A percentile compares a stretch with the other conserved stretches of the same genome.
Conservation (phyloP, 1,284 basidiomycete species). For the Heterobasidion annosum region DNA sequence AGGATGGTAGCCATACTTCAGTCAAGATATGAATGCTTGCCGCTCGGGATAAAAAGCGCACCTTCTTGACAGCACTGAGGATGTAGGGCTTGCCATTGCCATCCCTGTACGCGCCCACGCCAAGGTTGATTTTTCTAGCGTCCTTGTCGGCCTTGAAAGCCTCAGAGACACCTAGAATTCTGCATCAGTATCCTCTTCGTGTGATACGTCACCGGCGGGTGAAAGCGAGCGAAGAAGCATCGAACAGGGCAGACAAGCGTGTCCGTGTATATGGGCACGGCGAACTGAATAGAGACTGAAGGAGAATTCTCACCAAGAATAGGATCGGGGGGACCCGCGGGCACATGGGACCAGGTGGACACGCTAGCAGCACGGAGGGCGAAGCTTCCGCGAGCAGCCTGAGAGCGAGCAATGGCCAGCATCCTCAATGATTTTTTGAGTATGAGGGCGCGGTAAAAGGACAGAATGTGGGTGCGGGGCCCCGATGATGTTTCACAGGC, state of each 20-base stretch:
- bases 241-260: too few relatives aligned
- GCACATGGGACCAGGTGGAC: conserved; percentile 80
- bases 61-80: conserved; percentile 84
- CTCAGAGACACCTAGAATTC: conserved; percentile 70
- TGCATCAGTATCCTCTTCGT: background rate
- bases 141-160: conserved; percentile 93
- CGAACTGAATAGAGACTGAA: too few relatives aligned
- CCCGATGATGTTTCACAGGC: background rate
- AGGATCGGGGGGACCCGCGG: conserved; percentile 86
- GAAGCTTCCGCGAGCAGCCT: conserved; percentile 19
- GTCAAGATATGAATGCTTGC: background rate
- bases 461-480: background rate
- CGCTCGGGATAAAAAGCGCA: conserved; percentile 13
- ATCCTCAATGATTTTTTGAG: conserved; percentile 10
- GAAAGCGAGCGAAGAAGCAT: background rate
- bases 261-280: too few relatives aligned
- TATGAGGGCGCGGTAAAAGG: background rate
- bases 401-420: conserved; percentile 26
- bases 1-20: background rate
- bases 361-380: conserved; percentile 24
- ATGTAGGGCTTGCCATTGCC: conserved; percentile 95
- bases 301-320: conserved; percentile 68
- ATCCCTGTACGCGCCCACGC: conserved; percentile 93
- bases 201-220: background rate
- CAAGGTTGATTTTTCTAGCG: conserved; percentile 93